phyloP scores from a whole-genome alignment of 257 asterid species.

The Solanum paucissectum region DNA sequence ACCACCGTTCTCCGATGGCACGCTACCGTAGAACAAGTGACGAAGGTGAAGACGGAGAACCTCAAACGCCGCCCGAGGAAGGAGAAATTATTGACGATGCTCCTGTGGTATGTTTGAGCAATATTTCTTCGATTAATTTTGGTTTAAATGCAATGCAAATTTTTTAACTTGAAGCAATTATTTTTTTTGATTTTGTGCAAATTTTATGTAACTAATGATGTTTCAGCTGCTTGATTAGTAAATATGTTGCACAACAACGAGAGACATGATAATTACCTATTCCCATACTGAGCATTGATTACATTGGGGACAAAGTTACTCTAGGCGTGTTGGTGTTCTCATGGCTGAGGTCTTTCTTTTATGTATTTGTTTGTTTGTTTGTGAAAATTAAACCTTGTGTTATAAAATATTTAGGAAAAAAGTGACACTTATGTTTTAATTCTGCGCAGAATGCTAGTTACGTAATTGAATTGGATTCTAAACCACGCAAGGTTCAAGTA shows the following conservation, averaged over 20 bases:
- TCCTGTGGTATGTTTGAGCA: not conserved
- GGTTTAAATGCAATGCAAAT: not conserved
- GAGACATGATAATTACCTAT: slow-evolving; percentile 20
- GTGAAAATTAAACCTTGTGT: not conserved
- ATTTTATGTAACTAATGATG: not conserved
- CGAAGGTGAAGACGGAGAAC: not conserved
- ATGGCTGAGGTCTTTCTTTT: slow-evolving; percentile 62
- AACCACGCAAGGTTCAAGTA: not conserved
- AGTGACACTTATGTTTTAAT: not conserved
- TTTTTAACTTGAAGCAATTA: not conserved
- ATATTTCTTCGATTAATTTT: not conserved
- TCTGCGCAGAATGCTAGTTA: slow-evolving; percentile 17
- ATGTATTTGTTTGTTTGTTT: slow-evolving; percentile 16
- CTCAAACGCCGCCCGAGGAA: not conserved
- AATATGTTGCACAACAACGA: slow-evolving; percentile 9
- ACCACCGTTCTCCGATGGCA: not conserved
- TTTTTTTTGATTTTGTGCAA: not conserved
- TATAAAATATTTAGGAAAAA: not conserved
- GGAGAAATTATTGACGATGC: not conserved
- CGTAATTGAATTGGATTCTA: slow-evolving; percentile 3
- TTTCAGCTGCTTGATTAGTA: slow-evolving; percentile 18
- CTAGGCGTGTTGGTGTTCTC: slow-evolving; percentile 54
- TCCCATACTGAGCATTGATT: slow-evolving; percentile 30
- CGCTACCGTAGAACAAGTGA: not conserved
- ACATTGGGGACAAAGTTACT: slow-evolving; percentile 1